Evolutionary conservation across 1,139 yeast species (phyloP), one percentile per base, ranked within the genome.

Genomic region (Geotrichum fermentans): DNA sequence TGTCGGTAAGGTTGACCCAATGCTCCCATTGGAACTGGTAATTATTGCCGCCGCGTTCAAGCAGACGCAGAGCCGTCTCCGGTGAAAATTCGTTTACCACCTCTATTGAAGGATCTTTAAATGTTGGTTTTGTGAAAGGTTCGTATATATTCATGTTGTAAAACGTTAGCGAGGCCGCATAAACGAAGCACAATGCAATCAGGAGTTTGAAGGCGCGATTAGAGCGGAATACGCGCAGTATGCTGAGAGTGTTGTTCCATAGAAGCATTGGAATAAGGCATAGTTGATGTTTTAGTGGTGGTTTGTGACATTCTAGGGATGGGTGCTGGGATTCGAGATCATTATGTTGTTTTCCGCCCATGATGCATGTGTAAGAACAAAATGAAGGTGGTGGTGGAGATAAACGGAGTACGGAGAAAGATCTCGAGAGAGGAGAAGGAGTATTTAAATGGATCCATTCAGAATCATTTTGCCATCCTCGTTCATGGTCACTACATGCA

Each of bases 1-100:
- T 57, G 24, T 55, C 58, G 6, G 55, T 42, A 20, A 62, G 44
- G 46, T 63, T 64, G 14, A 62, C 54, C 65, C 66, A 63, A 46
- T 62, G 61, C 26, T 51, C 44, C 66, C 66, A 63, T 4, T 49
- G 32, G 41, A 63, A 63, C 4, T 39, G 22, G 38, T 56, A 57
- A 8, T 41, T 33, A 1, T 47, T 70, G 11, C 24, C 22, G 6
- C 24, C 14, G 10, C 4, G 5, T 32, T 24, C 13, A 3, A 38
- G 13, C 41, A 24, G 29, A 3, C n/a, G 22, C 10, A 22, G 10
- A n/a, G 32, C 41, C 13, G 22, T 16, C 8, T 38, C 21, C 13
- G 32, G 6, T 4, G 16, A 7, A 26, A 38, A 38, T 13, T 20
- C 26, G 3, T 10, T 14, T 18, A 10, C 26, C 5, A 16, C 37